Evolutionary conservation across 148 eudicot genomes (phyloP).

Genomic region (Fagopyrum tataricum): DNA sequence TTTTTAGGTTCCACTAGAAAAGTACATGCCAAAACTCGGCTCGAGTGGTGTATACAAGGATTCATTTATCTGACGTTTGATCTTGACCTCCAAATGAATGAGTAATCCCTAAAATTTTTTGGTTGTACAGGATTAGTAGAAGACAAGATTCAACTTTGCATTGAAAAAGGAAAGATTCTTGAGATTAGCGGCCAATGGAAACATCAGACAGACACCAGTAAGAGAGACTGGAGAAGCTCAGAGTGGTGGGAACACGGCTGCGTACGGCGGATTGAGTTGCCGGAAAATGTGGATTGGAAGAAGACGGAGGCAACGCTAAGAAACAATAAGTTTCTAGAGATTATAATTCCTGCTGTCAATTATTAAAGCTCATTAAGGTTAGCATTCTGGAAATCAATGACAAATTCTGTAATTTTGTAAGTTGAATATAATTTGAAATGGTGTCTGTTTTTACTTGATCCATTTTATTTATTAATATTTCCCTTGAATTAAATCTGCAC

Average conservation of each 20-base stretch:
- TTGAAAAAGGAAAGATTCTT: slow-evolving; percentile 64
- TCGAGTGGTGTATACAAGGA: no score
- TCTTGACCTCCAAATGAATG: no score
- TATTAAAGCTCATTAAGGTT: slow-evolving; percentile 22
- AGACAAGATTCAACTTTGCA: slow-evolving; percentile 37
- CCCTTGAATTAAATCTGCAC: not conserved
- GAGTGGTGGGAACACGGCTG: slow-evolving; percentile 89
- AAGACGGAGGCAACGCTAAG: slow-evolving; percentile 45
- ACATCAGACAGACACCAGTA: slow-evolving; percentile 22
- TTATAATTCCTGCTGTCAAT: slow-evolving; percentile 48
- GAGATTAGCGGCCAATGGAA: slow-evolving; percentile 72
- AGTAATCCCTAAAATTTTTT: not conserved
- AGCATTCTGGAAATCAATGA: slow-evolving; percentile 21
- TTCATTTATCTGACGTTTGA: no score
- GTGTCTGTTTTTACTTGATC: not conserved
- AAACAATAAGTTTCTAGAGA: slow-evolving; percentile 40
- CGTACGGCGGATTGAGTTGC: slow-evolving; percentile 72
- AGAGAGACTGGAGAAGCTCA: slow-evolving; percentile 64
- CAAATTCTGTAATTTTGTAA: slow-evolving; percentile 7
- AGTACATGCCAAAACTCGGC: no score
- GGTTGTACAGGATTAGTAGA: slow-evolving; percentile 34
- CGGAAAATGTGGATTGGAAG: slow-evolving; percentile 62
- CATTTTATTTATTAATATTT: no score
- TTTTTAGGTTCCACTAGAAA: no score
- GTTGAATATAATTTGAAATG: not conserved